Evolutionary conservation across 768 basidiomycete species (phyloP).

Genomic region (Trametes cubensis): DNA sequence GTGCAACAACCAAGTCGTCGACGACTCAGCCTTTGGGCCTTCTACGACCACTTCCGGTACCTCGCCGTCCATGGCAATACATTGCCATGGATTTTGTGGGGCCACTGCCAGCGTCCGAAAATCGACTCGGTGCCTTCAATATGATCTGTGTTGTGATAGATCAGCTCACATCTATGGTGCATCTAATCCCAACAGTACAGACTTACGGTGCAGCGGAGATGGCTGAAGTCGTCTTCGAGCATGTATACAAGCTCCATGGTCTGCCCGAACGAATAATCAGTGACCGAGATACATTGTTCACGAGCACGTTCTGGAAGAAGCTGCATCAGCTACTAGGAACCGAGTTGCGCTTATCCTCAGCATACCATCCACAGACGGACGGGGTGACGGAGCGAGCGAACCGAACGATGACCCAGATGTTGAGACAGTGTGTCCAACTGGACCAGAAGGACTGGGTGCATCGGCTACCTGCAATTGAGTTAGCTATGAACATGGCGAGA

Average conservation of each 20-base stretch:
- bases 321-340: constrained; percentile 36
- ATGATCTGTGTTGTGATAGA: constrained; percentile 31
- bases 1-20: constrained; percentile 20
- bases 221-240: constrained; percentile 38
- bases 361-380: constrained; percentile 50
- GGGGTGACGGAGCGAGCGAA: constrained; percentile 43
- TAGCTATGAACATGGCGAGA: constrained; percentile 36
- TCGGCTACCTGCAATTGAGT: constrained; percentile 27
- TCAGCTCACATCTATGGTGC: constrained; percentile 29
- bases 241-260: constrained; percentile 42
- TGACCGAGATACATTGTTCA: constrained; percentile 42
- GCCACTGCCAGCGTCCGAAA: constrained; percentile 29
- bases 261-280: constrained; percentile 42
- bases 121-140: constrained; percentile 30
- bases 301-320: constrained; percentile 40
- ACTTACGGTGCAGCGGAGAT: constrained; percentile 38
- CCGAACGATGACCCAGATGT: constrained; percentile 36
- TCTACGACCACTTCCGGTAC: constrained; percentile 26
- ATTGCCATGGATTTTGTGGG: constrained; percentile 34
- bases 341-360: constrained; percentile 39
- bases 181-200: constrained; percentile 31
- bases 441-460: constrained; percentile 40
- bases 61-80: constrained; percentile 28
- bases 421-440: constrained; percentile 30
- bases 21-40: constrained; percentile 27